These are phyloP conservation scores for Dothistroma septosporum DNA, from an alignment of 2,329 filamentous ascomycete species.

Conservation along the genomic window DNA sequence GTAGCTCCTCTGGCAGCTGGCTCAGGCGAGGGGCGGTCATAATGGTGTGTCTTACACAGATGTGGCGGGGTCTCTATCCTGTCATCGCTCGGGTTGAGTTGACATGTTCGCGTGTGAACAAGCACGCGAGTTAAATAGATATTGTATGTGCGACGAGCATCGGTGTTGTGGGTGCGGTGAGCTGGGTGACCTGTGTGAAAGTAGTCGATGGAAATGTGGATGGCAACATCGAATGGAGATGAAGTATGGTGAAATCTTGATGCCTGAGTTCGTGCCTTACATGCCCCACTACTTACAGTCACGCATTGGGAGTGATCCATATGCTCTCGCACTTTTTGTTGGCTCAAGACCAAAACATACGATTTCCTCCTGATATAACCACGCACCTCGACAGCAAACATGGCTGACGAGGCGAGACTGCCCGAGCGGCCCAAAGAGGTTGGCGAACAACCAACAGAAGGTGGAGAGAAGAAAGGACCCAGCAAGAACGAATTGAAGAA, in stretches of 20 bases:
- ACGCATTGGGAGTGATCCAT: background rate
- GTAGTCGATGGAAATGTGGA: background rate
- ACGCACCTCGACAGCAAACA: constrained; percentile 5
- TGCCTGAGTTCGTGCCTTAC: background rate
- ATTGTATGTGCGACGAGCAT: background rate
- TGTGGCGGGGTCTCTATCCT: background rate
- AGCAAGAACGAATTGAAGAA: constrained; percentile 84
- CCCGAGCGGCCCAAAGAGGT: constrained; percentile 33
- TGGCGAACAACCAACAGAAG: constrained; percentile 15
- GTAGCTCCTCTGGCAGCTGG: constrained; percentile 40
- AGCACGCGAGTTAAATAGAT: background rate
- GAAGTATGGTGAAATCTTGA: background rate
- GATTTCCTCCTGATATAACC: background rate
- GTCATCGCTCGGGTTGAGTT: background rate
- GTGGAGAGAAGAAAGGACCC: constrained; percentile 45
- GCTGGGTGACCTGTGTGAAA: background rate
- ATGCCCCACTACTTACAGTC: background rate
- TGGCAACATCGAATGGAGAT: background rate
- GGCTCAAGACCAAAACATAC: background rate
- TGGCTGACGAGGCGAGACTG: constrained; percentile 26
- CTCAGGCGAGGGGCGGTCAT: background rate
- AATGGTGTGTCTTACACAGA: background rate
- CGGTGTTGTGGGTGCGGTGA: background rate
- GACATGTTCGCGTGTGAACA: background rate
- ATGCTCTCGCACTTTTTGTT: background rate